Evolutionary conservation across 352 stramenopile genomes (phyloP), one percentile per base, ranked within the genome.

Genomic region (Aphanomyces invadans): DNA sequence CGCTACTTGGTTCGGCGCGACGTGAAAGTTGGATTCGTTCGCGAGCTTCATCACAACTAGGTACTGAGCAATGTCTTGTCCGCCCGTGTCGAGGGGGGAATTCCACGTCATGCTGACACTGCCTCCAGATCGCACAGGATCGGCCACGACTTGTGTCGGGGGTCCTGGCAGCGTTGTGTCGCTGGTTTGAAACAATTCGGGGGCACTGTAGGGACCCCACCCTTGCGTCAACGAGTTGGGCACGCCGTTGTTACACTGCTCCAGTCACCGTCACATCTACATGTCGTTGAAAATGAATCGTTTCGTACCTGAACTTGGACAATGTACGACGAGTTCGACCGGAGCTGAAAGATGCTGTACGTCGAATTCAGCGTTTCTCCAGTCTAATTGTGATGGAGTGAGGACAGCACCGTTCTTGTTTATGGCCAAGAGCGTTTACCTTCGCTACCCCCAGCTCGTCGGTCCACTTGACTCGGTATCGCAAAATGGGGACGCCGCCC

Each of bases 81-180:
- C 75, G 5, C 78, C 81, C 26, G 73, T 83, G 39, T 90, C 81
- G 0, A 74, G 25, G 23, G 81, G 80, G 0, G 68, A 23, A 28
- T 76, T 60, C 80, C 80, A 90, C 17, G 70, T 68, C 7, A 86
- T 48, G 53, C 70, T 73, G n/a, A 90, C 69, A 29, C 77, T 75
- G 3, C 81, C 81, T n/a, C 80, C 81, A 0, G 81, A 87, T 0
- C 76, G 42, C 0, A 52, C 21, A 5, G 5, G 5, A 2, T 51
- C 45, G 0, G 62, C 54, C 1, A 70, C 59, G 12, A 51, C 29
- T 21, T 80, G 38, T 3, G 46, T n/a, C 25, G 76, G 62, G 25
- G 81, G 59, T 0, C 78, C 75, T 23, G 81, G 71, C 19, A 83
- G 66, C 0, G 74, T 80, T 9, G 67, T 42, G 7, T 26, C 2